Conservation (phyloP, 352 stramenopile genomes). For the Globisporangium okanoganense region DNA sequence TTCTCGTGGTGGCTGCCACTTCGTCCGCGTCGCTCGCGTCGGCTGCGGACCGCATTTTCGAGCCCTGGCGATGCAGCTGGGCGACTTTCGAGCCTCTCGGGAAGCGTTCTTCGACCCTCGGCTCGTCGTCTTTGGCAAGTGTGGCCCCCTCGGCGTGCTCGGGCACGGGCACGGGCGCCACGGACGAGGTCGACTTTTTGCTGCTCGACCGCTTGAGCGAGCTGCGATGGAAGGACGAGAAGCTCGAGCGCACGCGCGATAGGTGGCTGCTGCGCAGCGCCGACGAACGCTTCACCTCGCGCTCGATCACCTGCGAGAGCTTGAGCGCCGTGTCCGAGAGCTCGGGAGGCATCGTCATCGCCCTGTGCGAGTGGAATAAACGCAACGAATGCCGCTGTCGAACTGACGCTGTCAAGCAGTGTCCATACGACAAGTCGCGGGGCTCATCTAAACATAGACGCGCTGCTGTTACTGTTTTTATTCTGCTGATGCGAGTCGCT, state of each 20-base stretch:
- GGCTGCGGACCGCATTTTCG: not conserved
- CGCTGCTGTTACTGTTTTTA: not conserved
- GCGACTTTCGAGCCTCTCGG: conserved; percentile 3
- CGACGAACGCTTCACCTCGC: conserved; percentile 45
- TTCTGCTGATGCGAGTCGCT: not conserved
- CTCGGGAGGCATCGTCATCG: conserved; percentile 11
- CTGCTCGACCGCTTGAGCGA: conserved; percentile 5
- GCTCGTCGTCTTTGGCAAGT: not conserved
- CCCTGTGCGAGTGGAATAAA: not conserved
- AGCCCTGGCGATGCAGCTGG: conserved; percentile 5
- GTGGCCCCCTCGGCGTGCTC: not conserved
- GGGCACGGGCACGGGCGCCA: not conserved
- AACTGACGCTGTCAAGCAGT: not conserved
- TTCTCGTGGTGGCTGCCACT: not conserved
- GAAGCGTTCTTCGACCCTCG: not conserved
- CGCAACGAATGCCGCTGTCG: not conserved
- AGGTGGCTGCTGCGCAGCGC: conserved; percentile 19
- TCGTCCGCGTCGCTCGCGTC: not conserved
- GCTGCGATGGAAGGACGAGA: conserved; percentile 25
- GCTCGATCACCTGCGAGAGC: conserved; percentile 66
- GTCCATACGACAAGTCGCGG: not conserved
- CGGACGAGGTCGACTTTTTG: conserved; percentile 4
- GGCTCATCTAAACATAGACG: not conserved
- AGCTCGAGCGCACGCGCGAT: conserved; percentile 29
- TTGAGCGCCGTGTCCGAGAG: conserved; percentile 58